phyloP scores from a whole-genome alignment of 78 protist genomes.

The Mastigamoeba balamuthi region DNA sequence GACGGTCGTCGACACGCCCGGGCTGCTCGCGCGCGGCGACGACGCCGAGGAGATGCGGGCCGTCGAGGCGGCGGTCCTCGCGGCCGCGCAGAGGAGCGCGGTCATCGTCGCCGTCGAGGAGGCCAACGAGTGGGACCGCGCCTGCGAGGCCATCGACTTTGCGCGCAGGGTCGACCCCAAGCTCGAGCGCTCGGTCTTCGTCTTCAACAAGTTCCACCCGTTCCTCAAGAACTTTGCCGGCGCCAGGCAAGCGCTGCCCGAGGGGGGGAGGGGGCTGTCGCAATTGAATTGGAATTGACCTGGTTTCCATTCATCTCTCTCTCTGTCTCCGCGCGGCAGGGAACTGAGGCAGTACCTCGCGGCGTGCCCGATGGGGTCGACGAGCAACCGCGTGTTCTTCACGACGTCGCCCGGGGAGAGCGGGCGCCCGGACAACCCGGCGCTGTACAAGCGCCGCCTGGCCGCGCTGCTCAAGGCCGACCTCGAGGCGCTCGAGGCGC shows the following conservation, averaged over 20 bases:
- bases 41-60: neutral
- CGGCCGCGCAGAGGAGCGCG: too few relatives aligned
- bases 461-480: constrained; percentile 12
- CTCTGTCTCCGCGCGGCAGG: too few relatives aligned
- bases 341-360: too few relatives aligned
- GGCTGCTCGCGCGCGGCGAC: neutral
- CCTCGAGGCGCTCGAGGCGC: constrained; percentile 13
- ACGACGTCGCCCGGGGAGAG: constrained; percentile 12
- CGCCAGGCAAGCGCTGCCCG: constrained; percentile 4
- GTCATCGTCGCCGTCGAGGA: neutral
- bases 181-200: constrained; percentile 40
- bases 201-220: constrained; percentile 18
- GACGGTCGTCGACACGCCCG: neutral
- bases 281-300: too few relatives aligned
- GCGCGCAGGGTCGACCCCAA: constrained; percentile 48
- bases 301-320: too few relatives aligned
- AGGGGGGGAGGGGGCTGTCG: constrained; percentile 8
- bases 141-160: neutral
- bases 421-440: constrained; percentile 1
- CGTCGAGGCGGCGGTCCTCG: neutral
- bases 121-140: neutral
- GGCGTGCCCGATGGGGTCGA: too few relatives aligned
- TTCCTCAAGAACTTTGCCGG: constrained; percentile 10
- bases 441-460: neutral
- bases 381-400: too few relatives aligned